These are phyloP conservation scores for Leptographium wingfieldii DNA, from an alignment of 2,329 filamentous ascomycete species.

Conservation along the genomic window DNA sequence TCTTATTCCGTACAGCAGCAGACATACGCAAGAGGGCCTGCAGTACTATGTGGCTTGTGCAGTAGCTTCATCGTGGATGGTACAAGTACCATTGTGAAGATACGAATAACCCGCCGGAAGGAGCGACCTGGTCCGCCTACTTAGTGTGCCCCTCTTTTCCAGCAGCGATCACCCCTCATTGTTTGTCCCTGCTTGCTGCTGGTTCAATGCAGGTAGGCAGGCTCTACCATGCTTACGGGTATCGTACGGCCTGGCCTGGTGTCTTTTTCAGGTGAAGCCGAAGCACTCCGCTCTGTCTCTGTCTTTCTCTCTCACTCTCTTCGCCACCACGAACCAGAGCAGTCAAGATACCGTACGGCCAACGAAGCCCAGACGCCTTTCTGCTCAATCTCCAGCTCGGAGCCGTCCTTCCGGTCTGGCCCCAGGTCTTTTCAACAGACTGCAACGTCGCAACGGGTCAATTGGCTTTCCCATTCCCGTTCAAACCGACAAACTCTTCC, in stretches of 20 bases:
- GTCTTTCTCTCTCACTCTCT: neutral
- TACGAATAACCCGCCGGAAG: neutral
- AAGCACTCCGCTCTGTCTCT: conserved; percentile 1
- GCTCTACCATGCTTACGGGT: neutral
- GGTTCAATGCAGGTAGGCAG: neutral
- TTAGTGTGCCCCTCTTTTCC: conserved; percentile 2
- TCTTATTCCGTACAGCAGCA: no score
- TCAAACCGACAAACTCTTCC: neutral
- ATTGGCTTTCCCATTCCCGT: neutral
- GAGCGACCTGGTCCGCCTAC: neutral
- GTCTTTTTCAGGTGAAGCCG: conserved; percentile 8
- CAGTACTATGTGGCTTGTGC: neutral
- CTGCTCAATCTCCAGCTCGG: neutral
- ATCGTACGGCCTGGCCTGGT: neutral
- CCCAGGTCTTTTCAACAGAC: neutral
- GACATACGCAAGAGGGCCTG: no score
- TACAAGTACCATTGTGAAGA: neutral
- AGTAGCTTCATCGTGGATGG: neutral
- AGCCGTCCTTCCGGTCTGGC: neutral
- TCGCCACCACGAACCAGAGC: neutral
- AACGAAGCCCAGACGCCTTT: neutral
- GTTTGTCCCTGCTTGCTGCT: neutral
- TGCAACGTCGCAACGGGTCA: neutral
- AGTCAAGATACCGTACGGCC: neutral
- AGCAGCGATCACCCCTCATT: neutral